A percentile compares a stretch with the other conserved stretches of the same genome.
phyloP scores from a whole-genome alignment of 2,329 filamentous ascomycete genomes.

The Thelonectria rubi region DNA sequence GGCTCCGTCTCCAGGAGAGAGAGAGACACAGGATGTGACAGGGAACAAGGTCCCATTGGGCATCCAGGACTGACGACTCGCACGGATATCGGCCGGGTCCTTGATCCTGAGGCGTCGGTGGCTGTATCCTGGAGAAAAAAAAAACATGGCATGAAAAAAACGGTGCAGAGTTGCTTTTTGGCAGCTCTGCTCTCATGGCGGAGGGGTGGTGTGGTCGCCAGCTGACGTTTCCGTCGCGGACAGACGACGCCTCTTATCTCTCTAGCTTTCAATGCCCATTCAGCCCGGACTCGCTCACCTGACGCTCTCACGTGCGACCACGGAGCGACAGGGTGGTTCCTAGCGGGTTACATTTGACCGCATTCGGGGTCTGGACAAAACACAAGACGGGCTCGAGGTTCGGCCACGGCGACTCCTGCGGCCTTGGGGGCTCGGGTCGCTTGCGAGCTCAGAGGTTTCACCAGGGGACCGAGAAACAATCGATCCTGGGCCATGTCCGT shows the following conservation, averaged over 20 bases:
- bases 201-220: not conserved
- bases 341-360: constrained; percentile 1
- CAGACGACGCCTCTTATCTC: not conserved
- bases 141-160: not conserved
- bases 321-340: not conserved
- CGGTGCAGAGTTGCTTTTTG: not conserved
- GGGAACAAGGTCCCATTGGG: constrained; percentile 1
- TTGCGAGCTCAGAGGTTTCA: not conserved
- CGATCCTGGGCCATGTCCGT: not conserved
- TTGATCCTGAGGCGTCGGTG: not conserved
- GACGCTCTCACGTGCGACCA: constrained; percentile 33
- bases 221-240: not conserved
- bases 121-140: not conserved
- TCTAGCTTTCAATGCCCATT: not conserved
- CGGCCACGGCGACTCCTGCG: not conserved
- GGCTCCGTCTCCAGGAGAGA: not conserved
- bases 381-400: not conserved
- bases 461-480: not conserved
- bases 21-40: not conserved
- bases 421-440: not conserved
- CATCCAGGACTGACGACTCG: constrained; percentile 6
- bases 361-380: constrained; percentile 1
- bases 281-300: constrained; percentile 13
- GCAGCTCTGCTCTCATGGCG: not conserved
- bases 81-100: constrained; percentile 2